Conservation (phyloP, 2,329 filamentous ascomycete genomes). For the Acrodontium crateriforme region DNA sequence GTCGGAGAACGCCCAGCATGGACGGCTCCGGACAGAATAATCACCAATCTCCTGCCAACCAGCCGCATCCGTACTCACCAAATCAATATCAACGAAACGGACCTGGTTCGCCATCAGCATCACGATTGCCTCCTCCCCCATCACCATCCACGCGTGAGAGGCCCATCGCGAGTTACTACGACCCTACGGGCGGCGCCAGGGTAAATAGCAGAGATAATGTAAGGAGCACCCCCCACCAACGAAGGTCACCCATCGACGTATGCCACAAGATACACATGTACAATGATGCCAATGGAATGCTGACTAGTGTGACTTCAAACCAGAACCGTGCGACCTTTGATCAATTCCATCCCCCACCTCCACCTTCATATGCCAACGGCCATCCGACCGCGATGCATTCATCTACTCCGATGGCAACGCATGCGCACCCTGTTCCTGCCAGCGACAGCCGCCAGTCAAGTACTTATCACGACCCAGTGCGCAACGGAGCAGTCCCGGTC, state of each 20-base stretch:
- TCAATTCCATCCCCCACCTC: conserved; percentile 6
- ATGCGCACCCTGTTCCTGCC: conserved; percentile 17
- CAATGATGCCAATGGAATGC: neutral
- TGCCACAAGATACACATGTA: conserved; percentile 1
- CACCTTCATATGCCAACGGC: conserved; percentile 13
- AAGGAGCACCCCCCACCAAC: conserved; percentile 25
- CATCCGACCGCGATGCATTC: conserved; percentile 13
- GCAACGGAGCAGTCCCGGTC: conserved; percentile 16
- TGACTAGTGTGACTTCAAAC: neutral
- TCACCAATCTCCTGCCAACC: conserved; percentile 21
- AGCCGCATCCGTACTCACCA: too few species aligned
- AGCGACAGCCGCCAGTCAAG: conserved; percentile 25
- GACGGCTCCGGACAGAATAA: conserved; percentile 10
- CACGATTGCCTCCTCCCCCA: conserved; percentile 23
- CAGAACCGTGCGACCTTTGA: conserved; percentile 12
- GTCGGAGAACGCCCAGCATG: conserved; percentile 7
- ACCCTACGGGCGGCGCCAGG: conserved; percentile 34
- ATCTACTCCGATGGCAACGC: conserved; percentile 10
- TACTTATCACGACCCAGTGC: conserved; percentile 16
- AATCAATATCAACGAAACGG: conserved; percentile 17
- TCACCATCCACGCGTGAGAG: conserved; percentile 24
- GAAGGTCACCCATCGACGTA: conserved; percentile 19
- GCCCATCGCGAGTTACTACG: conserved; percentile 34
- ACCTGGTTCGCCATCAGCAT: conserved; percentile 24
- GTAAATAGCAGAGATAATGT: conserved; percentile 21